phyloP scores from a whole-genome alignment of 257 asterid species.

The Jasminum sambac region DNA sequence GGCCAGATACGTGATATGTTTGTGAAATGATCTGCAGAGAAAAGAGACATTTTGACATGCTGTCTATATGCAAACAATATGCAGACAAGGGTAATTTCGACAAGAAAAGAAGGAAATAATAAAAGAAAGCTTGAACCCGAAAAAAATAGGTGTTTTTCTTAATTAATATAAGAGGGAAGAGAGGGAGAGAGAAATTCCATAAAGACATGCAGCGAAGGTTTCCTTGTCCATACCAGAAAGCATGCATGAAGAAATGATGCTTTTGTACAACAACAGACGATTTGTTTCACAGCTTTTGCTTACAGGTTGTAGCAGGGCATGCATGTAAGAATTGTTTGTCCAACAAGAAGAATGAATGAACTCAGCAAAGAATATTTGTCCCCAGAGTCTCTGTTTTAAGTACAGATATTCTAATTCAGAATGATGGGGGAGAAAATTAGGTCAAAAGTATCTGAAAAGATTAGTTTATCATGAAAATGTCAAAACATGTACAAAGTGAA shows the following conservation, averaged over 20 bases:
- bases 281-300: conserved; percentile 4
- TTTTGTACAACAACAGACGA: neutral
- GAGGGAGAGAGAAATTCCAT: neutral
- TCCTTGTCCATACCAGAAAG: neutral
- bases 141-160: neutral
- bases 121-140: neutral
- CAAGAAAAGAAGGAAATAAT: neutral
- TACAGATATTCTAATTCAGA: neutral
- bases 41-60: no score
- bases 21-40: no score
- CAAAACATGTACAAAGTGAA: neutral
- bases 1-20: no score
- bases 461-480: neutral
- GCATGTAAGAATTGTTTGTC: neutral
- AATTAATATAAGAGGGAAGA: neutral
- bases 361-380: neutral
- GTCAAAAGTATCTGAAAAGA: neutral
- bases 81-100: no score
- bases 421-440: neutral
- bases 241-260: conserved; percentile 1
- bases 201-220: neutral
- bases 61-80: no score
- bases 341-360: conserved; percentile 3
- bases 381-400: neutral
- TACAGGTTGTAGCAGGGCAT: neutral